These are phyloP conservation scores for Macrotyloma uniflorum DNA, from an alignment of 306 rosid genomes.

Conservation along the genomic window DNA sequence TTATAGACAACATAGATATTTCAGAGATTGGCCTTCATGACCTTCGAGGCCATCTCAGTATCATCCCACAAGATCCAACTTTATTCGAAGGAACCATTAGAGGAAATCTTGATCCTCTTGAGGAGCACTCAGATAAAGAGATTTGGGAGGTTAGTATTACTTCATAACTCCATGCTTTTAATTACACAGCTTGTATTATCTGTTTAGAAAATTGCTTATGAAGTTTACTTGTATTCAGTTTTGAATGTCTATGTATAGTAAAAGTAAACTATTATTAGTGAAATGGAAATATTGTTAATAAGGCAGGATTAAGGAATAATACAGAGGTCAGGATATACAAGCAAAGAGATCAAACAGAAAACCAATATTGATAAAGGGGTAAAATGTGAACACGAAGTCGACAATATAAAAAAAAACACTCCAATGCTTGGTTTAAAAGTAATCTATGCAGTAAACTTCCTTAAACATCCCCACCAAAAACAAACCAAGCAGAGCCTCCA, in stretches of 20 bases:
- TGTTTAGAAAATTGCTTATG: neutral
- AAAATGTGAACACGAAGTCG: neutral
- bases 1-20: constrained; percentile 81
- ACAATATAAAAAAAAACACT: neutral
- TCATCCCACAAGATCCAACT: constrained; percentile 98
- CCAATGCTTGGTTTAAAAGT: neutral
- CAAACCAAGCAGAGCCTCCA: constrained; percentile 13
- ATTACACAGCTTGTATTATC: neutral
- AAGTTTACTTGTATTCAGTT: neutral
- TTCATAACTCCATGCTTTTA: neutral
- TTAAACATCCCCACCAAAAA: constrained; percentile 1
- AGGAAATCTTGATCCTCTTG: constrained; percentile 95
- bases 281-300: neutral
- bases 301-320: neutral
- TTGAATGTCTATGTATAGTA: constrained; percentile 5
- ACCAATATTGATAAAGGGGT: neutral
- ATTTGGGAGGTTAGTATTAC: constrained; percentile 83
- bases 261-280: neutral
- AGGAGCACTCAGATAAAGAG: constrained; percentile 89
- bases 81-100: constrained; percentile 96
- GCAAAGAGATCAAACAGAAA: neutral
- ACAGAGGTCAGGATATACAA: neutral
- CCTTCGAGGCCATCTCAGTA: constrained; percentile 92
- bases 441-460: neutral
- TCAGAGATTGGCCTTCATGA: constrained; percentile 90